phyloP scores from a whole-genome alignment of 331 rosid species.

The Saraca asoca region DNA sequence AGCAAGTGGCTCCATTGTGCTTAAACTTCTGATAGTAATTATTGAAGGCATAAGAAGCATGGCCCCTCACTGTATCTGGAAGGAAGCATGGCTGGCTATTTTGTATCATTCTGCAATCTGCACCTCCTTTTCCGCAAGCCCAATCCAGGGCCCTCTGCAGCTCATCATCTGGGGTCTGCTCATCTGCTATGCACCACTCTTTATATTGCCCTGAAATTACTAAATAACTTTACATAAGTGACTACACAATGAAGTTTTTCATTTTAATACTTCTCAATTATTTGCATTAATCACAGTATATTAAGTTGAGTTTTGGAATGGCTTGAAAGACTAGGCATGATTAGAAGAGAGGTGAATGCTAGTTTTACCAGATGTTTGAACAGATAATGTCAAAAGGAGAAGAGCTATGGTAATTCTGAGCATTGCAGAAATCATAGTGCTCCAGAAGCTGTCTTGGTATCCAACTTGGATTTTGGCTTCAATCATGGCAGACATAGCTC shows the following conservation, averaged over 20 bases:
- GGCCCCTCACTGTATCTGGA: slow-evolving; percentile 55
- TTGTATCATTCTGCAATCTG: slow-evolving; percentile 51
- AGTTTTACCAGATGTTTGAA: slow-evolving; percentile 39
- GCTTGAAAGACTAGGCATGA: background rate
- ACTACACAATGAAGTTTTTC: too few relatives aligned
- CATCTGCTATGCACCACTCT: slow-evolving; percentile 53
- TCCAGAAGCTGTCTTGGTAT: slow-evolving; percentile 22
- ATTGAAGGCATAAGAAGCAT: slow-evolving; percentile 66
- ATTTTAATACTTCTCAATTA: too few relatives aligned
- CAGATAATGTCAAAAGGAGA: slow-evolving; percentile 27
- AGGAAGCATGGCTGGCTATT: slow-evolving; percentile 49
- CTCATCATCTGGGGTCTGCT: slow-evolving; percentile 45
- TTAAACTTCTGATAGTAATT: slow-evolving; percentile 57
- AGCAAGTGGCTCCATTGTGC: slow-evolving; percentile 61
- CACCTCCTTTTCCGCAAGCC: slow-evolving; percentile 68
- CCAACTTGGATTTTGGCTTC: slow-evolving; percentile 13
- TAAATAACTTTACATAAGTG: background rate
- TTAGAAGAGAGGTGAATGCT: background rate
- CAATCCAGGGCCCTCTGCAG: slow-evolving; percentile 46
- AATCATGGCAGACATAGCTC: slow-evolving; percentile 1
- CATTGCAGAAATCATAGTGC: slow-evolving; percentile 32
- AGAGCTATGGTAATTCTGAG: slow-evolving; percentile 31
- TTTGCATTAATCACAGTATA: too few relatives aligned
- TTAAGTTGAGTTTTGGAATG: too few relatives aligned
- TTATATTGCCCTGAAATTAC: slow-evolving; percentile 35